Evolutionary conservation across 257 asterid genomes (phyloP).

Genomic region (Echium plantagineum): DNA sequence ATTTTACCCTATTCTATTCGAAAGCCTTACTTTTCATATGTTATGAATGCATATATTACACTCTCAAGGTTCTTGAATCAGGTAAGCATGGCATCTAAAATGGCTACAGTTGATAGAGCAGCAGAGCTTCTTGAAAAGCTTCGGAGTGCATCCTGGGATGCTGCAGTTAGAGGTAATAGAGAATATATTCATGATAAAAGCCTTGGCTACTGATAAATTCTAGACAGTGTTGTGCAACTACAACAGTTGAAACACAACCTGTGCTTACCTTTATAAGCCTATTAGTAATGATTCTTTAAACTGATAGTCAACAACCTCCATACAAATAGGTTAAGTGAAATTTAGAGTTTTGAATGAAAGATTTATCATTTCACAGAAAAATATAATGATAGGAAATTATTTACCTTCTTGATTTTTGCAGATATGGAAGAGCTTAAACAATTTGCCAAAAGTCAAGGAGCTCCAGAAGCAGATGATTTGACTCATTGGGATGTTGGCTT

Average conservation of each 20-base stretch:
- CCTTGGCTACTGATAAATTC: not conserved
- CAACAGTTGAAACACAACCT: not conserved
- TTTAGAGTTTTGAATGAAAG: no score
- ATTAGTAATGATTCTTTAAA: not conserved
- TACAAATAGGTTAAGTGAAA: no score
- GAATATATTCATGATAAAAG: not conserved
- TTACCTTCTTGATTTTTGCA: slow-evolving; percentile 16
- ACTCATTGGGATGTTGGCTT: slow-evolving; percentile 76
- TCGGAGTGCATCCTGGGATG: slow-evolving; percentile 31
- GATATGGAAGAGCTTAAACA: slow-evolving; percentile 79
- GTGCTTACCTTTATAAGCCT: not conserved
- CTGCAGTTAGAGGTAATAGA: slow-evolving; percentile 24
- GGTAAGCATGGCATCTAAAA: slow-evolving; percentile 34
- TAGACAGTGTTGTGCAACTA: not conserved
- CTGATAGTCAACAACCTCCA: not conserved
- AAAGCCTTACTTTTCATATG: not conserved
- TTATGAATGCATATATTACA: not conserved
- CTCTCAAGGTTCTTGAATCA: not conserved
- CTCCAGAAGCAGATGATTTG: slow-evolving; percentile 72
- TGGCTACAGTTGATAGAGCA: slow-evolving; percentile 39
- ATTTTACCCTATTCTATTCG: not conserved
- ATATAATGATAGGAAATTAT: no score
- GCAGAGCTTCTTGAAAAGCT: slow-evolving; percentile 37
- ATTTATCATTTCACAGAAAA: not conserved
- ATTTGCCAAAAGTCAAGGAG: slow-evolving; percentile 69